phyloP scores from a whole-genome alignment of 768 basidiomycete genomes.

The Amanita subjunquillea region DNA sequence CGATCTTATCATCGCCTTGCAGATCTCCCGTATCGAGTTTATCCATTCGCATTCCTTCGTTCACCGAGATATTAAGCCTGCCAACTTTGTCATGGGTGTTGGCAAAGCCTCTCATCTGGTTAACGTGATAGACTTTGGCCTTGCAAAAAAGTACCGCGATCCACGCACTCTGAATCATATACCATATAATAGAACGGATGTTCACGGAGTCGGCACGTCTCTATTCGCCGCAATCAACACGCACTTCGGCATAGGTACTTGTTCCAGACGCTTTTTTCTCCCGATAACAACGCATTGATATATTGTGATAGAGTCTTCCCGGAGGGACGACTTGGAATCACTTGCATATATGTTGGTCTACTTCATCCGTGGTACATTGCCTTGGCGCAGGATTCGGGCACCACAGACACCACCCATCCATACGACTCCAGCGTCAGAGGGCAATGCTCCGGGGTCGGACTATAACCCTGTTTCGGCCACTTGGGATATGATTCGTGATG shows the following conservation, averaged over 20 bases:
- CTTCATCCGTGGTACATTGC: conserved; percentile 67
- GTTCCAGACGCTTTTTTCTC: not conserved
- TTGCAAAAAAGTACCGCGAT: conserved; percentile 72
- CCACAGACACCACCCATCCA: conserved; percentile 22
- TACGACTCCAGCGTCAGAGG: conserved; percentile 12
- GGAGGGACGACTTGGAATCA: conserved; percentile 73
- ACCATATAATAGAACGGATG: conserved; percentile 63
- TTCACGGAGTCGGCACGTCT: conserved; percentile 72
- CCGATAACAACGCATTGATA: conserved; percentile 8
- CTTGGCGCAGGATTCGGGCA: conserved; percentile 69
- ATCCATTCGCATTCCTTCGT: conserved; percentile 93
- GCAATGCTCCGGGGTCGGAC: conserved; percentile 12
- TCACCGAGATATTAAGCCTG: conserved; percentile 97
- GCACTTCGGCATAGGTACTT: conserved; percentile 64
- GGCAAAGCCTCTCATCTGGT: conserved; percentile 50
- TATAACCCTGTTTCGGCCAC: conserved; percentile 56
- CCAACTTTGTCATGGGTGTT: conserved; percentile 96
- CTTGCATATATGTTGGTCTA: conserved; percentile 80
- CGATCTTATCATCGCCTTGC: conserved; percentile 12
- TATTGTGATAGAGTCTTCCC: conserved; percentile 46
- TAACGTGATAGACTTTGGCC: conserved; percentile 88
- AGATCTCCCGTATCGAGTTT: conserved; percentile 95
- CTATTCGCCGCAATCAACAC: conserved; percentile 69
- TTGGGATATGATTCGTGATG: conserved; percentile 70
- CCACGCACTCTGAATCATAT: conserved; percentile 54